Evolutionary conservation across 1,139 yeast genomes (phyloP), one percentile per base, ranked within the genome.

Genomic region (Yamadazyma atmosphaerica): DNA sequence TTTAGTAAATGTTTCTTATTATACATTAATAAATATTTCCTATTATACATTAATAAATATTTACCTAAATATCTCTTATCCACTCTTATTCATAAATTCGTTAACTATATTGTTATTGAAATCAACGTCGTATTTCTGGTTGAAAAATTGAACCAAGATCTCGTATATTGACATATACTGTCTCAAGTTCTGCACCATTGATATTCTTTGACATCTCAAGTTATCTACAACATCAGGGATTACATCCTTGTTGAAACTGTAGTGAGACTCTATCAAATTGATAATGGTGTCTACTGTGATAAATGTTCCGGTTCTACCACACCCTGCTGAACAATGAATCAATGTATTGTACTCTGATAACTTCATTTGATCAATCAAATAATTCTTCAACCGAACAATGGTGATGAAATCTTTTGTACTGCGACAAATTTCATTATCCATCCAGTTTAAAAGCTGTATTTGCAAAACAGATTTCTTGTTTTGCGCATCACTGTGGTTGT

Each of bases 271-370:
- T 14, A 32, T 43, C 40, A 35, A 58, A 44, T 76, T 79, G 26
- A 83, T 55, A 18, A 85, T 65, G 12, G 84, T 69, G 59, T 87
- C 96, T 27, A 86, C 72, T 0, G 94, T 74, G 42, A 89, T 83
- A 47, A 86, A 84, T 0, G 90, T 86, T 2, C 96, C 96, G 0
- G 96, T 87, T 48, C 96, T 75, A 2, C 96, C 96, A 61, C 96
- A 87, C 0, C 96, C 96, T 0, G 96, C 96, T 4, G 90, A 82
- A 58, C 96, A 87, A 58, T 88, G 96, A 8, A 86, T 86, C 21
- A 86, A 60, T 1, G 83, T 64, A 1, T 86, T 83, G 40, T 52
- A 56, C 13, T 49, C 51, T 4, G 30, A 34, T 2, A 41, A 35
- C 4, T 49, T 22, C 4, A 56, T 41, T 4, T 42, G 35, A 11